Evolutionary conservation across 768 basidiomycete genomes (phyloP), one percentile per base, ranked within the genome.

Genomic region (Russula abietina): DNA sequence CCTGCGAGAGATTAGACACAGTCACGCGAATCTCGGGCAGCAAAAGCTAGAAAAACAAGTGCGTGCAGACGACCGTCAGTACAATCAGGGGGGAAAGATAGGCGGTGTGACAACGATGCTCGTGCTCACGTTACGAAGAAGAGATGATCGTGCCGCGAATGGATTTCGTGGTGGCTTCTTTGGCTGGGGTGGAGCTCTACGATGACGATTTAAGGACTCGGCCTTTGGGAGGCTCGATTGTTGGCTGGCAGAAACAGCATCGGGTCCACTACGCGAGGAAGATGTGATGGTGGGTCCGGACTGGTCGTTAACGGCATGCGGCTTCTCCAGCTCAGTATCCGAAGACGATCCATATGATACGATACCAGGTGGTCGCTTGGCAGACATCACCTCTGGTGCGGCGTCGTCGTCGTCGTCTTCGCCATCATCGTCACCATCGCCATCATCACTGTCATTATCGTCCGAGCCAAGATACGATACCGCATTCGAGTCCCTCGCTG

Each of bases 1-100:
- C 92, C 72, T 98, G 95, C 0, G 93, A 93, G 5, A 98, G 79
- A 73, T 94, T 94, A 1, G 93, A 95, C 4, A 94, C 81, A 0
- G 94, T 95, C 66, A 90, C 80, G 32, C 88, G 84, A 43, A 96
- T 93, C 71, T 96, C 93, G 14, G 88, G 90, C 22, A 88, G 76
- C 5, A 97, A 79, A 14, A 97, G 76, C 91, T 94, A 45, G 7
- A 68, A 32, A 68, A 32, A 57, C 36, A 59, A 26, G 32, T 36
- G 28, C 54, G 45, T 30, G 28, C 28, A 30, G 26, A 12, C n/a
- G 11, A 55, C 39, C 55, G 10, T 60, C 9, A 64, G 38, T 16
- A 32, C 22, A 9, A 28, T n/a, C 45, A 36, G 2, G 32, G 26
- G 69, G 51, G 6, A 16, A 70, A 55, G 57, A 53, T 19, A 24